phyloP scores from a whole-genome alignment of 306 rosid species.

The Vigna radiata region DNA sequence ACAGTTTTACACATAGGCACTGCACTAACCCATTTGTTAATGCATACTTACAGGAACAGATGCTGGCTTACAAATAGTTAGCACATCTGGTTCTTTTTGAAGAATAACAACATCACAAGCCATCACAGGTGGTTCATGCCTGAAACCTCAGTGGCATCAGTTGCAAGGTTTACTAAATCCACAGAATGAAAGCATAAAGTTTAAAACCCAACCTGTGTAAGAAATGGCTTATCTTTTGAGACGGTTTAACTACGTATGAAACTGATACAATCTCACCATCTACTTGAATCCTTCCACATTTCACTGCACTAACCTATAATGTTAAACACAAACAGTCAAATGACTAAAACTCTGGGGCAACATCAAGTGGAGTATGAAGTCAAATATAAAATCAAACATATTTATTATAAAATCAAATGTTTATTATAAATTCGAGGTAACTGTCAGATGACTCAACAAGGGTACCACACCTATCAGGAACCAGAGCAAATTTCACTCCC shows the following conservation, averaged over 20 bases:
- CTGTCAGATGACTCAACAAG: neutral
- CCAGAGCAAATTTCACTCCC: neutral
- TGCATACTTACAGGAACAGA: conserved; percentile 80
- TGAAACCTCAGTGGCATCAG: conserved; percentile 52
- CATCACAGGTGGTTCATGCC: conserved; percentile 96
- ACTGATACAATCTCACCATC: conserved; percentile 52
- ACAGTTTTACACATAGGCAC: conserved; percentile 26
- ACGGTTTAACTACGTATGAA: conserved; percentile 61
- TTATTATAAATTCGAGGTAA: neutral
- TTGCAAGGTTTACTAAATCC: conserved; percentile 43
- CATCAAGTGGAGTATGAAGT: neutral
- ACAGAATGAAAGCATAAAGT: conserved; percentile 24
- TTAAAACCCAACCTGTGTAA: conserved; percentile 71
- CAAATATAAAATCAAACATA: neutral
- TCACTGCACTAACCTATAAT: conserved; percentile 48
- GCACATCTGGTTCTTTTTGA: conserved; percentile 63
- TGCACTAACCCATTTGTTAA: conserved; percentile 27
- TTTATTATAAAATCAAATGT: neutral
- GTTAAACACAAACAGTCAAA: conserved; percentile 21
- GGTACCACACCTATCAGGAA: neutral
- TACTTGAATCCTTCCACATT: conserved; percentile 59
- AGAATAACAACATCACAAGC: conserved; percentile 68
- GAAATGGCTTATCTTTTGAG: conserved; percentile 86
- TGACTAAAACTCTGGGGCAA: neutral
- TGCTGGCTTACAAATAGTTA: conserved; percentile 85